Evolutionary conservation across 768 basidiomycete genomes (phyloP), one percentile per base, ranked within the genome.

Genomic region (Boletus pseudo-olivaceus): DNA sequence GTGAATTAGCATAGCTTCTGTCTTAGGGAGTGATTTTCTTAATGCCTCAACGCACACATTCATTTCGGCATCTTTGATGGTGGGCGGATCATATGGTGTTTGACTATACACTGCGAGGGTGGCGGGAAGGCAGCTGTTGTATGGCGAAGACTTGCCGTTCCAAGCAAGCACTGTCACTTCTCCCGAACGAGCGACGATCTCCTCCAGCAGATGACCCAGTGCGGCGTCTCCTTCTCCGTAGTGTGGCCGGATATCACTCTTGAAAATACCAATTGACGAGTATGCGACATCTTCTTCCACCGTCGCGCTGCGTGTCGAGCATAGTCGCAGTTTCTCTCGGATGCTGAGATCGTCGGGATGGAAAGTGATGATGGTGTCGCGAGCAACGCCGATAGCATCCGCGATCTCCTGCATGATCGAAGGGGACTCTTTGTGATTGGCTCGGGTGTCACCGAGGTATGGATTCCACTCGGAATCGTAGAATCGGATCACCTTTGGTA

Each of bases 211-310:
- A 8, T 46, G 56, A 7, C 51, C 56, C 4, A 58, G 26, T 0
- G 56, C 51, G 0, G 34, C 44, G n/a, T 42, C 29, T 11, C 57
- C 47, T n/a, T 47, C 50, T 15, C 55, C 57, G 11, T 57, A 57
- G 6, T 32, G 40, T 6, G 50, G 51, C 10, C 8, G 34, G 19
- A 54, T 34, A 20, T 59, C 51, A 20, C 49, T 59, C 2, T 40
- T 40, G 49, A 59, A 59, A 29, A 59, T 53, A 9, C 58, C 56
- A 17, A 59, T 58, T 14, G 58, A 34, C 5, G 50, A 52, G 19
- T 50, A 59, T 4, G 56, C 58, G 17, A 58, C 14, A 1, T 59
- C 51, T 34, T 58, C 56, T 1, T 47, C 52, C 11, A 35, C 11
- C 2, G 27, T 50, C 17, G 58, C 52, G 0, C n/a, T n/a, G 26